These are phyloP conservation scores for Talaromyces amestolkiae DNA, from an alignment of 2,329 filamentous ascomycete genomes.

Conservation along the genomic window DNA sequence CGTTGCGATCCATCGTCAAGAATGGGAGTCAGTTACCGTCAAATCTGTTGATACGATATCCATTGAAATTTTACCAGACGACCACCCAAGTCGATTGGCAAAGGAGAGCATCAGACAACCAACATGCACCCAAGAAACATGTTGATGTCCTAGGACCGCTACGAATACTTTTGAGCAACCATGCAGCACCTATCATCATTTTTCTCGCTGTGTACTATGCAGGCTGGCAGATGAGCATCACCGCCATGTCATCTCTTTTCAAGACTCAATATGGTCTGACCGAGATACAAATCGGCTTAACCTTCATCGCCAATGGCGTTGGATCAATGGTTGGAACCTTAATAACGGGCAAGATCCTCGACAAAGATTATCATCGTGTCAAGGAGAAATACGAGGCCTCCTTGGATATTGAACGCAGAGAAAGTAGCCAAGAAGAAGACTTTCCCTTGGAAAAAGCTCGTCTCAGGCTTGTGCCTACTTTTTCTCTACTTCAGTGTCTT, in stretches of 20 bases:
- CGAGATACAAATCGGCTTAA: conserved; percentile 50
- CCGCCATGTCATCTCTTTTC: conserved; percentile 53
- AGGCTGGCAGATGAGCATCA: conserved; percentile 57
- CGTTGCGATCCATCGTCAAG: conserved; percentile 35
- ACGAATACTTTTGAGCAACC: conserved; percentile 48
- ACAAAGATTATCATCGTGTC: conserved; percentile 51
- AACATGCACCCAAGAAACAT: conserved; percentile 28
- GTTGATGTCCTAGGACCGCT: conserved; percentile 50
- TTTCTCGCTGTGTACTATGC: conserved; percentile 54
- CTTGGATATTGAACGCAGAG: conserved; percentile 1
- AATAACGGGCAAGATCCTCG: conserved; percentile 52
- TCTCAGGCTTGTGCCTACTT: conserved; percentile 50
- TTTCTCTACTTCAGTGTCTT: conserved; percentile 45
- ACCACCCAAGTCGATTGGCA: conserved; percentile 14
- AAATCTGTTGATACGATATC: conserved; percentile 22
- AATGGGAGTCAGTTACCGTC: conserved; percentile 28
- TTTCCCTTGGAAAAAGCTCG: conserved; percentile 55
- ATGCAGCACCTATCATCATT: conserved; percentile 46
- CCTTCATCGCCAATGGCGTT: conserved; percentile 56
- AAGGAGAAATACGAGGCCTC: conserved; percentile 31
- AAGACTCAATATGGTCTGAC: conserved; percentile 42
- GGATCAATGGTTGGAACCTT: conserved; percentile 56
- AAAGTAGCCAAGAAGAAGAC: conserved; percentile 20
- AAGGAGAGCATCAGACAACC: not conserved
- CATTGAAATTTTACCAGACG: conserved; percentile 23